Percentiles rank a stretch among this genome's conserved stretches.
Conservation (phyloP, 176 grass and related monocot genomes). For the Thalia dealbata region DNA sequence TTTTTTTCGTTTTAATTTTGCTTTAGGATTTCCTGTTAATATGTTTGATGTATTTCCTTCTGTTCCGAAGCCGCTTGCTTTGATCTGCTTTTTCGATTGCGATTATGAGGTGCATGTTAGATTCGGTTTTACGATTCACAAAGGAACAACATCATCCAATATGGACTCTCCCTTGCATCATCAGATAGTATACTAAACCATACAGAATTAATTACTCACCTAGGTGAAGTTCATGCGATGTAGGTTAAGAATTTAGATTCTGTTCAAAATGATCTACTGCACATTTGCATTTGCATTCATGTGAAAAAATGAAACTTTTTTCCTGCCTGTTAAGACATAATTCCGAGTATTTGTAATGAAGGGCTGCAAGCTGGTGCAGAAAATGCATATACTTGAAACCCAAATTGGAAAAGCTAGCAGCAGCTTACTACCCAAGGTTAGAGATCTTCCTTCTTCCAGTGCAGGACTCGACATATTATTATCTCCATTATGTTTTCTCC, state of each 20-base stretch:
- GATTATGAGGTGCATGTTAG: neutral
- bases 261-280: neutral
- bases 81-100: neutral
- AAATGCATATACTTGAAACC: conserved; percentile 99
- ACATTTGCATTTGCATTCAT: neutral
- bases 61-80: neutral
- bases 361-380: conserved; percentile 94
- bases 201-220: neutral
- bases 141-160: neutral
- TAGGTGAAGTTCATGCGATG: no score
- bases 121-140: neutral
- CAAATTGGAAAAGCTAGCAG: conserved; percentile 87
- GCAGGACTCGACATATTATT: neutral
- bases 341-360: conserved; percentile 18
- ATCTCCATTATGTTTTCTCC: neutral
- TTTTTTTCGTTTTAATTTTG: neutral
- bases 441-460: conserved; percentile 5
- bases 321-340: neutral
- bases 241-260: neutral
- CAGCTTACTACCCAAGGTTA: conserved; percentile 79
- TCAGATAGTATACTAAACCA: neutral
- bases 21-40: neutral
- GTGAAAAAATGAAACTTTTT: neutral
- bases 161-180: neutral
- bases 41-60: neutral